Evolutionary conservation across 352 stramenopile species (phyloP).

Genomic region (Blastocystis sp.): DNA sequence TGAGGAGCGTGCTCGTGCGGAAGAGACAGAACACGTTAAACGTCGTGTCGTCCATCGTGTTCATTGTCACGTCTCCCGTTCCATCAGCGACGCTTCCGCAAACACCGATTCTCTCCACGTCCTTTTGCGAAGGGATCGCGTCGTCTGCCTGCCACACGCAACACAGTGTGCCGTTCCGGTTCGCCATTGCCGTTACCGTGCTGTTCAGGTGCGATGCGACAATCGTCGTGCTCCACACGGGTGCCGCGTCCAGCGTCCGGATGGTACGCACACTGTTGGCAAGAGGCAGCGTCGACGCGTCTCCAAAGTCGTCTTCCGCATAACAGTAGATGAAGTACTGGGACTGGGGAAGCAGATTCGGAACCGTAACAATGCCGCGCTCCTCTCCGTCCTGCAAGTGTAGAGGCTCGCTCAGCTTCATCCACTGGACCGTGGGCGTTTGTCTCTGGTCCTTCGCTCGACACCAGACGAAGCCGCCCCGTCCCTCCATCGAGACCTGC

Average conservation of each 20-base stretch:
- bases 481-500: neutral
- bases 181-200: neutral
- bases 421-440: neutral
- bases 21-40: neutral
- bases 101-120: neutral
- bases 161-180: neutral
- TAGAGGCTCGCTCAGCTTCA: neutral
- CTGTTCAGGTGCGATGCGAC: neutral
- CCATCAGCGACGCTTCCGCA: neutral
- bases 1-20: neutral
- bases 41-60: neutral
- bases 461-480: conserved; percentile 38
- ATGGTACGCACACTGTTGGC: neutral
- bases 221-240: neutral
- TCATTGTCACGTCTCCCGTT: neutral
- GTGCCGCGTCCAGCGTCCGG: neutral
- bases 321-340: conserved; percentile 50
- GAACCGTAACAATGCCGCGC: neutral
- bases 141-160: neutral
- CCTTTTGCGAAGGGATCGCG: neutral
- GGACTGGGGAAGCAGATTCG: neutral
- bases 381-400: neutral
- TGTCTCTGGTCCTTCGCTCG: neutral
- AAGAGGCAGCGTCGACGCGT: neutral
- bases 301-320: conserved; percentile 17